These are phyloP conservation scores for Aspergillus indologenus DNA, from an alignment of 495 filamentous ascomycete species.

Conservation along the genomic window DNA sequence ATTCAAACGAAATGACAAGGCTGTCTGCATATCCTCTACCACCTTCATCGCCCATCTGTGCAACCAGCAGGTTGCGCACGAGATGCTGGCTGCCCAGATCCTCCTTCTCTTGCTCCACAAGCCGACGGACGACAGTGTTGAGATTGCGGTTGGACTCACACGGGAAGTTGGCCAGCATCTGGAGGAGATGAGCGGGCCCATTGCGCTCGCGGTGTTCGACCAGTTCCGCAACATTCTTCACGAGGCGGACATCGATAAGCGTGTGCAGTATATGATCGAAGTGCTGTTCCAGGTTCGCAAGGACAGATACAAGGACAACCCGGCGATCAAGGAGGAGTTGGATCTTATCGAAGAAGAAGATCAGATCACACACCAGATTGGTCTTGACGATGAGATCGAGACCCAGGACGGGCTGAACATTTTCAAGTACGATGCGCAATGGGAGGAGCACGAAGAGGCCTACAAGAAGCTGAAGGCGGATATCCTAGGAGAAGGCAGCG, in stretches of 20 bases:
- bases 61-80: constrained; percentile 93
- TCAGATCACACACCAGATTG: constrained; percentile 83
- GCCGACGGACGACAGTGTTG: constrained; percentile 95
- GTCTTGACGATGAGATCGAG: constrained; percentile 77
- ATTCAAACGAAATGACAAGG: constrained; percentile 95
- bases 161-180: constrained; percentile 89
- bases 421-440: constrained; percentile 90
- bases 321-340: constrained; percentile 83
- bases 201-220: constrained; percentile 87
- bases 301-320: constrained; percentile 94
- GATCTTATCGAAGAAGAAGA: constrained; percentile 97
- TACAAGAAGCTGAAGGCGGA: constrained; percentile 89
- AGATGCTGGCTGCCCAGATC: constrained; percentile 88
- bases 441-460: constrained; percentile 84
- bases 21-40: constrained; percentile 83
- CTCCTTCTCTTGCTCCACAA: constrained; percentile 84
- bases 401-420: constrained; percentile 84
- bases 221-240: constrained; percentile 93
- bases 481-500: constrained; percentile 89
- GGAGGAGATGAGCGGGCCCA: constrained; percentile 85
- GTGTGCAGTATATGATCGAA: constrained; percentile 98
- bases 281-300: constrained; percentile 96
- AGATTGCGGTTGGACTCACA: constrained; percentile 91
- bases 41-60: constrained; percentile 93
- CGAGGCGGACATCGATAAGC: constrained; percentile 92